Percentiles rank a stretch among this genome's conserved stretches.
phyloP scores from a whole-genome alignment of 257 asterid genomes.

The Henckelia pumila region DNA sequence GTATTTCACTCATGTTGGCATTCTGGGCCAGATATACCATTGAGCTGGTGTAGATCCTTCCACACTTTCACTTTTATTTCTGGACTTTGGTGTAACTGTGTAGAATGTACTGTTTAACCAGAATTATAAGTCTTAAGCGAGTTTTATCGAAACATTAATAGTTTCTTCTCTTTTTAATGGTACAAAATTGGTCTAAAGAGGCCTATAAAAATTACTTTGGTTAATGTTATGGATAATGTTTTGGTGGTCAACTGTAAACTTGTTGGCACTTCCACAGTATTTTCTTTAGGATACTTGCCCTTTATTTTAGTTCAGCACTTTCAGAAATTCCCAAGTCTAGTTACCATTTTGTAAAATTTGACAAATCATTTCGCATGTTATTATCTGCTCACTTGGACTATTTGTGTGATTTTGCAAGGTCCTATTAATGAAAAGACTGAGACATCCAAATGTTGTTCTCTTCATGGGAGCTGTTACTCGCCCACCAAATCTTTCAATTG shows the following conservation, averaged over 20 bases:
- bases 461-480: constrained; percentile 99
- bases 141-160: neutral
- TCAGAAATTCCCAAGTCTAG: constrained; percentile 13
- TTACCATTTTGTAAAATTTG: constrained; percentile 7
- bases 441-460: constrained; percentile 94
- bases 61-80: neutral
- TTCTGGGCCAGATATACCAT: neutral
- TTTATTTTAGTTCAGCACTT: constrained; percentile 6
- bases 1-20: neutral
- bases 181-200: neutral
- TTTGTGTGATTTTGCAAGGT: constrained; percentile 52
- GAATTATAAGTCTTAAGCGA: neutral
- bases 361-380: constrained; percentile 16
- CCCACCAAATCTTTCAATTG: constrained; percentile 90
- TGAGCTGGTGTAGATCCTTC: neutral
- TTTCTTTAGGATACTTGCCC: neutral
- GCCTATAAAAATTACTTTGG: neutral
- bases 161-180: neutral
- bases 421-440: constrained; percentile 75
- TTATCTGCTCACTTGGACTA: constrained; percentile 25
- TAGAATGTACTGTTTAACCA: neutral
- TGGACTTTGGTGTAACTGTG: neutral
- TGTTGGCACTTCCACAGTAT: constrained; percentile 8
- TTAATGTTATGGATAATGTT: neutral
- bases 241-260: neutral